Conservation (phyloP, 78 protist species). For the Dictyostelium capitatum region DNA sequence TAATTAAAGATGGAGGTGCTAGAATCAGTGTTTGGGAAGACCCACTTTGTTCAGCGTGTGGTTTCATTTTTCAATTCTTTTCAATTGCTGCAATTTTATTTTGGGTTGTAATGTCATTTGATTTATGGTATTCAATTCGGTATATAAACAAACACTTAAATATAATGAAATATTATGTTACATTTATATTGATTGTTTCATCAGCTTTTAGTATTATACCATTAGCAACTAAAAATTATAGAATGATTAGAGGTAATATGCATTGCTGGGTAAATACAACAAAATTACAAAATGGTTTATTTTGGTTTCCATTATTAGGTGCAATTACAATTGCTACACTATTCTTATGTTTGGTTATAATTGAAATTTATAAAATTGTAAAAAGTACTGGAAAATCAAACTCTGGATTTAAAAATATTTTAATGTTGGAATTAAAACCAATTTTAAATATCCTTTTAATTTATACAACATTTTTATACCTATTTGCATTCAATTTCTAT, state of each 20-base stretch:
- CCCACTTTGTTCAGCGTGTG: neutral
- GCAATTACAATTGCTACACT: conserved; percentile 18
- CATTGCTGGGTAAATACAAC: conserved; percentile 41
- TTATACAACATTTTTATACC: conserved; percentile 34
- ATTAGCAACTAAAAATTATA: neutral
- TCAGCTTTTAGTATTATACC: conserved; percentile 6
- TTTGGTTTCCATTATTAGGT: conserved; percentile 55
- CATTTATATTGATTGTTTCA: neutral
- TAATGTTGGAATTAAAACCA: conserved; percentile 47
- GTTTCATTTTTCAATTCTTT: conserved; percentile 19
- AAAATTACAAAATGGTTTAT: conserved; percentile 29
- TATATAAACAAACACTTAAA: neutral
- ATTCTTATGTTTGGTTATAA: neutral
- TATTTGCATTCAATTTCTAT: conserved; percentile 33
- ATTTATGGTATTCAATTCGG: neutral
- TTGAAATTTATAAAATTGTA: conserved; percentile 51
- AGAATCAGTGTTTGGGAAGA: conserved; percentile 8
- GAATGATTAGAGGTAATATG: conserved; percentile 5
- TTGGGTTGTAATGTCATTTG: conserved; percentile 10
- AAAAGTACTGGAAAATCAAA: neutral
- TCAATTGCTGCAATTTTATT: neutral
- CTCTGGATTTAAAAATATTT: neutral
- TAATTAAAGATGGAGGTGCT: neutral
- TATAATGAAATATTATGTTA: neutral
- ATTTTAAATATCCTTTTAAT: conserved; percentile 33